A percentile compares a stretch with the other conserved stretches of the same genome.
Evolutionary conservation across 371 early-diverging fungal genomes (phyloP).

Genomic region (Lichtheimia corymbifera): DNA sequence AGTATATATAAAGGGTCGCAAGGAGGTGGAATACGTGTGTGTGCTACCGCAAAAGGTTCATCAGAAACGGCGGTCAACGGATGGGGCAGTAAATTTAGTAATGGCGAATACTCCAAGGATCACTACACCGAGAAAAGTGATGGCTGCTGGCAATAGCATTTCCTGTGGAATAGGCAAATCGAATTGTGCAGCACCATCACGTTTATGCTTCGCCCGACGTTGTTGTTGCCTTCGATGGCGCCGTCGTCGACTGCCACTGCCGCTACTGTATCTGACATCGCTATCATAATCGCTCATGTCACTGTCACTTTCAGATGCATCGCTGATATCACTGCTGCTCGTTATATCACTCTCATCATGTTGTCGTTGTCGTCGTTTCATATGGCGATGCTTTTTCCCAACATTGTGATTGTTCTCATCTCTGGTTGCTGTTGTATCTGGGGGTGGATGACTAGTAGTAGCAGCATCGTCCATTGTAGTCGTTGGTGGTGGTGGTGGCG

Average conservation of each 20-base stretch:
- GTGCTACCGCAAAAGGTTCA: not conserved
- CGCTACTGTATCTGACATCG: not conserved
- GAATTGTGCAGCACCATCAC: constrained; percentile 17
- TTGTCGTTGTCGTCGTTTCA: constrained; percentile 6
- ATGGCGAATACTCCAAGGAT: constrained; percentile 61
- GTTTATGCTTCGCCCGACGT: constrained; percentile 14
- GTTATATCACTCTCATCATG: not conserved
- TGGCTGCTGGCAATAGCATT: constrained; percentile 60
- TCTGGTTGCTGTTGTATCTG: no score
- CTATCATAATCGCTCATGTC: constrained; percentile 12
- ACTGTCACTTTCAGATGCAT: constrained; percentile 1
- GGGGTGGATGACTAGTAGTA: not conserved
- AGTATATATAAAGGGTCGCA: no score
- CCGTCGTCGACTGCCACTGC: constrained; percentile 4
- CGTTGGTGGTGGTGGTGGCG: not conserved
- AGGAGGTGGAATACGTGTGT: no score
- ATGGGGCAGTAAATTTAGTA: constrained; percentile 14
- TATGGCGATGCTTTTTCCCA: not conserved
- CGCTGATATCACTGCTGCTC: constrained; percentile 1
- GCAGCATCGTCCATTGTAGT: not conserved
- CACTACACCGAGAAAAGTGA: constrained; percentile 58
- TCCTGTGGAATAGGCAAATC: constrained; percentile 50
- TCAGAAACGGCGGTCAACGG: constrained; percentile 12
- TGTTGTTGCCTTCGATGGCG: constrained; percentile 13
- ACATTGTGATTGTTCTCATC: no score